phyloP scores from a whole-genome alignment of 345 rosid genomes.

The Gossypium arboreum region DNA sequence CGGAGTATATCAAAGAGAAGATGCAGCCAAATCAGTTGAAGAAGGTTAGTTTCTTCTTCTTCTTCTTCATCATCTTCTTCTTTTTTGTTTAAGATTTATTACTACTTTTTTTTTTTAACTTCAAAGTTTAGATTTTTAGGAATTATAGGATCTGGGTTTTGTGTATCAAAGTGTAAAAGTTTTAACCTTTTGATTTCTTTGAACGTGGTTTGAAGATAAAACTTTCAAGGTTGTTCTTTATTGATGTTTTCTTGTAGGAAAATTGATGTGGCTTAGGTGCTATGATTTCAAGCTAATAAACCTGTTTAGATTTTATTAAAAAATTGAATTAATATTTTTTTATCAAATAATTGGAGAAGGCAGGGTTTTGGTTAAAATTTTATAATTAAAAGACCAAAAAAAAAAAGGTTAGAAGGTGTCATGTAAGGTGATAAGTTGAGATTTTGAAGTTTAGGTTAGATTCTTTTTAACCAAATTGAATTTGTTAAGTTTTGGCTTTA shows the following conservation, averaged over 20 bases:
- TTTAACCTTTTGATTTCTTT: background rate
- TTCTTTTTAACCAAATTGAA: background rate
- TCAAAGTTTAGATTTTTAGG: background rate
- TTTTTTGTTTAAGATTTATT: background rate
- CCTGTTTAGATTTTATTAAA: background rate
- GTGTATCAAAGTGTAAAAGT: background rate
- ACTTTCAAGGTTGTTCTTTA: background rate
- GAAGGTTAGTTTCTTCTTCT: constrained; percentile 5
- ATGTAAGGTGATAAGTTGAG: background rate
- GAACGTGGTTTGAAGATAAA: background rate
- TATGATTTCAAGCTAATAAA: background rate
- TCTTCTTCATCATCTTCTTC: background rate
- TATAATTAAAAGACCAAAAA: too few species aligned
- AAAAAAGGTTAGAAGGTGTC: background rate
- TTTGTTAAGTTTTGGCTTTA: background rate
- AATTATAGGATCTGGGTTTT: background rate
- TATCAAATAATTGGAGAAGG: background rate
- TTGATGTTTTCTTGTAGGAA: background rate
- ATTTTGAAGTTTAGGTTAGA: background rate
- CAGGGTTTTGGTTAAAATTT: background rate
- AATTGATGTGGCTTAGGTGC: background rate
- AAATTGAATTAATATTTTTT: background rate
- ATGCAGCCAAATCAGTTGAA: constrained; percentile 2
- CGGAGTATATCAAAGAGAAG: background rate
- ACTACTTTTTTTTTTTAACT: background rate